These are phyloP conservation scores for Simmondsia chinensis DNA, from an alignment of 148 eudicot species.

Conservation along the genomic window DNA sequence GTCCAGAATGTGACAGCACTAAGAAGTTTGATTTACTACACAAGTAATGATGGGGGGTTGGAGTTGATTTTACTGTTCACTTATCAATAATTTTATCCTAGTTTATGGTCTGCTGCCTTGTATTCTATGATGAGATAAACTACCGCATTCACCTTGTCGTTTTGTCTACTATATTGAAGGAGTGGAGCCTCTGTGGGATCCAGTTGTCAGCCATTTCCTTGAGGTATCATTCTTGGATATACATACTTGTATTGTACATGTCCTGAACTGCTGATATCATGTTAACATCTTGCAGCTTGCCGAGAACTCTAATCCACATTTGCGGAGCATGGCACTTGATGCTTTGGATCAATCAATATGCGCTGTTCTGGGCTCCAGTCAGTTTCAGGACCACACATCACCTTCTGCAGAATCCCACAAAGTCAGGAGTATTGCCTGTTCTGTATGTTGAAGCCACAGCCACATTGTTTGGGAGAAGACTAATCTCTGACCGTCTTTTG, in stretches of 20 bases:
- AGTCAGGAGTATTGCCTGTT: no score
- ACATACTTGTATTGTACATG: no score
- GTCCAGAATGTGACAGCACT: no score
- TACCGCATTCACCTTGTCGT: no score
- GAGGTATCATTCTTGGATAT: constrained; percentile 80
- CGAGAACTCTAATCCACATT: constrained; percentile 54
- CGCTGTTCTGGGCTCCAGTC: constrained; percentile 88
- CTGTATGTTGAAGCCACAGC: no score
- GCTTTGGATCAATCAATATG: constrained; percentile 89
- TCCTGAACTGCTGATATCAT: constrained; percentile 4
- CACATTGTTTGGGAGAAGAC: background rate
- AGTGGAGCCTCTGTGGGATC: constrained; percentile 95
- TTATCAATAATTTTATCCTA: no score
- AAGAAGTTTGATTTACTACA: no score
- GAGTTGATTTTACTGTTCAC: no score
- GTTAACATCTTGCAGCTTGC: constrained; percentile 88
- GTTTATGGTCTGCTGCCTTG: no score
- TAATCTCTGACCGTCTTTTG: constrained; percentile 5
- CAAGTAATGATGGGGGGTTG: no score
- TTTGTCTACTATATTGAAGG: constrained; percentile 35
- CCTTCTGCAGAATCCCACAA: constrained; percentile 29
- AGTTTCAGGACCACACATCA: constrained; percentile 45
- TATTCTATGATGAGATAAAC: no score
- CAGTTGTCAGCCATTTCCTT: constrained; percentile 68
- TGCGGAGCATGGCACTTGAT: constrained; percentile 74